phyloP scores from a whole-genome alignment of 1,139 yeast genomes.

The Meyerozyma smithsonii region DNA sequence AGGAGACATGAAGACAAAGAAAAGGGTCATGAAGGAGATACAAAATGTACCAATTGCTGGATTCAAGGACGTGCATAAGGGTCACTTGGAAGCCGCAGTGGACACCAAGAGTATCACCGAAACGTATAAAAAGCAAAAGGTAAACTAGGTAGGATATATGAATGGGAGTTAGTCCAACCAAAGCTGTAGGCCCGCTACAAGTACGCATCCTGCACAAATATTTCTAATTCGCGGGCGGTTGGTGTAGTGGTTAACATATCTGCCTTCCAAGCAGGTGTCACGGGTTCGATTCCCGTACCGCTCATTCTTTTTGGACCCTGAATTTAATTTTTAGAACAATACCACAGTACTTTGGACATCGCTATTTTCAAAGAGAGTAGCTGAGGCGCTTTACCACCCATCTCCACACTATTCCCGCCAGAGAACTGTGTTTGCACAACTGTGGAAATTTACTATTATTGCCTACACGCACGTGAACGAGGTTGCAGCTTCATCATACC shows the following conservation, averaged over 20 bases:
- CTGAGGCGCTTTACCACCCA: too few species aligned
- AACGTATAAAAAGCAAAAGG: not conserved
- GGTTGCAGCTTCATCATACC: not conserved
- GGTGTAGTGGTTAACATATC: conserved; percentile 51
- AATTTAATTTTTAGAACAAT: not conserved
- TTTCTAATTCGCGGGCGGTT: conserved; percentile 31
- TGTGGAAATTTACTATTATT: not conserved
- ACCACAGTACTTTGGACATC: too few species aligned
- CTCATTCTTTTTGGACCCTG: conserved; percentile 38
- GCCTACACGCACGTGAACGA: not conserved
- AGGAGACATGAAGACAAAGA: not conserved
- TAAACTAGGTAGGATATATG: not conserved
- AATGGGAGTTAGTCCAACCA: not conserved
- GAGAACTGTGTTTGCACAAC: not conserved
- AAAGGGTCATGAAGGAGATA: not conserved
- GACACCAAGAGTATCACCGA: not conserved
- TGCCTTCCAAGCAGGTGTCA: conserved; percentile 81
- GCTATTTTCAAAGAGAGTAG: too few species aligned
- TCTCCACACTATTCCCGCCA: not conserved
- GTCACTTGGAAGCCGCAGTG: not conserved
- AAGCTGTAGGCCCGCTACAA: too few species aligned
- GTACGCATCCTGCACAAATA: not conserved
- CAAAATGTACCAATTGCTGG: conserved; percentile 1
- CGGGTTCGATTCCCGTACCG: conserved; percentile 82
- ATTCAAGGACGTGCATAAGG: not conserved